Conservation (phyloP, 345 rosid species). For the Ceriops tagal region DNA sequence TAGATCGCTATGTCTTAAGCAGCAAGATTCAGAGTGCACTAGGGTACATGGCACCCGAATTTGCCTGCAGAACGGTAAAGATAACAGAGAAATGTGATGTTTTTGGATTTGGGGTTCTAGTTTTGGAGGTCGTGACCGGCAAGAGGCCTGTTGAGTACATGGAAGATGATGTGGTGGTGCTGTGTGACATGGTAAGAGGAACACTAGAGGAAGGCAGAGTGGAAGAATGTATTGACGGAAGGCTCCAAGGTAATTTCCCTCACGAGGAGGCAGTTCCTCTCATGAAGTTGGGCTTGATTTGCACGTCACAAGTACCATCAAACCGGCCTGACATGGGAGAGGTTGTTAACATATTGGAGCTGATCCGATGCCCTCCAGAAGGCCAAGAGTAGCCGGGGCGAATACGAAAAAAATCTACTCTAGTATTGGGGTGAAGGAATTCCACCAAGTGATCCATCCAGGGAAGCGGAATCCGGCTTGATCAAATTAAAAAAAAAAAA, state of each 20-base stretch:
- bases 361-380: slow-evolving; percentile 76
- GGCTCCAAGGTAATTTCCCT: slow-evolving; percentile 60
- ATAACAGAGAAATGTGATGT: slow-evolving; percentile 95
- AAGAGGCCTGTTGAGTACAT: slow-evolving; percentile 90
- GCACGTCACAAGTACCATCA: slow-evolving; percentile 94
- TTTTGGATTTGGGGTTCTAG: slow-evolving; percentile 85
- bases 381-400: slow-evolving; percentile 69
- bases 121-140: slow-evolving; percentile 82
- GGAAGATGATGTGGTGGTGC: slow-evolving; percentile 94
- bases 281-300: slow-evolving; percentile 79
- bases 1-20: slow-evolving; percentile 84
- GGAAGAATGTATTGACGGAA: slow-evolving; percentile 68
- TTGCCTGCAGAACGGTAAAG: slow-evolving; percentile 91
- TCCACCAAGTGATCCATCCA: slow-evolving; percentile 31
- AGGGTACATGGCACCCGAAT: slow-evolving; percentile 99
- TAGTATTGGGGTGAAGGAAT: not conserved
- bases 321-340: slow-evolving; percentile 96
- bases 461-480: slow-evolving; percentile 83
- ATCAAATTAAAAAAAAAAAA: slow-evolving; percentile 31
- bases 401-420: slow-evolving; percentile 20
- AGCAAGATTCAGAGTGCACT: slow-evolving; percentile 96
- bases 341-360: slow-evolving; percentile 80
- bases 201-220: slow-evolving; percentile 69
- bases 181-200: slow-evolving; percentile 81
- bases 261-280: slow-evolving; percentile 83